Conservation (phyloP, 768 basidiomycete species). For the Daedaleopsis nitida region DNA sequence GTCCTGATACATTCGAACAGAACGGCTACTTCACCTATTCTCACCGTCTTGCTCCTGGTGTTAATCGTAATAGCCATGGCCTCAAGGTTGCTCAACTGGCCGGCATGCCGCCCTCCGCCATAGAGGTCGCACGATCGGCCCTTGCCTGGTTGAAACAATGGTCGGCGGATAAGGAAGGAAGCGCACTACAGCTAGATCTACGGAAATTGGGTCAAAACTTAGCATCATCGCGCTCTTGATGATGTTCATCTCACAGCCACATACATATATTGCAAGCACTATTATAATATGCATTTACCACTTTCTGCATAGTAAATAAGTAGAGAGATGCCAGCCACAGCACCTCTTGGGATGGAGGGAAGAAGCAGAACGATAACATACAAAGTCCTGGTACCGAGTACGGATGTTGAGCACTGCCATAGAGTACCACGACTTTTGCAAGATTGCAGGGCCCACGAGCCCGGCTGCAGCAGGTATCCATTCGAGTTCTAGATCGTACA, state of each 20-base stretch:
- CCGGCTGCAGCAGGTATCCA: too few species aligned
- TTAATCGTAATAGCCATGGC: slow-evolving; percentile 90
- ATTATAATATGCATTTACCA: too few species aligned
- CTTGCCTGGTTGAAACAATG: slow-evolving; percentile 40
- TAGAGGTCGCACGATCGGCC: slow-evolving; percentile 61
- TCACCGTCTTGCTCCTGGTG: slow-evolving; percentile 76
- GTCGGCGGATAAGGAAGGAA: background rate
- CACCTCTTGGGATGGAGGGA: too few species aligned
- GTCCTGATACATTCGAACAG: slow-evolving; percentile 37
- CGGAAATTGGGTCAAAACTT: slow-evolving; percentile 22
- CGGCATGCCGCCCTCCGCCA: slow-evolving; percentile 69
- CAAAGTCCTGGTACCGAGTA: too few species aligned
- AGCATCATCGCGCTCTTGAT: background rate
- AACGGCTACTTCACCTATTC: slow-evolving; percentile 82
- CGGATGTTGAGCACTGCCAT: too few species aligned
- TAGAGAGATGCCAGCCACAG: too few species aligned
- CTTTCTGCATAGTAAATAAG: too few species aligned
- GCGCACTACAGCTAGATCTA: slow-evolving; percentile 9
- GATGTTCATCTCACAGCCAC: too few species aligned
- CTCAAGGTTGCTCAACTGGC: slow-evolving; percentile 88
- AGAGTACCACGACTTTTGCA: too few species aligned
- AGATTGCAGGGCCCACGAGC: too few species aligned
- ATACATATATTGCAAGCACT: too few species aligned
- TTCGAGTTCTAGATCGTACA: background rate
- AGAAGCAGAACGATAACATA: too few species aligned